phyloP scores from a whole-genome alignment of 2,329 filamentous ascomycete species.

The Calonectria honghensis region DNA sequence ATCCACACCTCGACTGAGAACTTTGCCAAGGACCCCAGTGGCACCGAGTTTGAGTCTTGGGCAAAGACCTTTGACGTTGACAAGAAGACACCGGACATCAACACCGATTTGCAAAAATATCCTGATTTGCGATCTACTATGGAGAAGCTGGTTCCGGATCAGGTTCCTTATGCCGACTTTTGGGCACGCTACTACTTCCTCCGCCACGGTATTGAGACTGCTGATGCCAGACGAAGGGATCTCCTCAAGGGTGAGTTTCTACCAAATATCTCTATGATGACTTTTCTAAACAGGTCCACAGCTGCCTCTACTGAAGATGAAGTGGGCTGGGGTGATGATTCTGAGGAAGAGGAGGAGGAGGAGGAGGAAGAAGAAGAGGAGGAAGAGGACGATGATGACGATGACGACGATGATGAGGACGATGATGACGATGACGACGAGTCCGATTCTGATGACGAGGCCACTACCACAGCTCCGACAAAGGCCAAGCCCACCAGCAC shows the following conservation, averaged over 20 bases:
- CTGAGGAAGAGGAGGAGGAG: slow-evolving; percentile 63
- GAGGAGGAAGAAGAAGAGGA: slow-evolving; percentile 75
- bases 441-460: slow-evolving; percentile 54
- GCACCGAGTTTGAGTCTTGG: slow-evolving; percentile 85
- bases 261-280: slow-evolving; percentile 2
- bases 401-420: slow-evolving; percentile 70
- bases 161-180: slow-evolving; percentile 91
- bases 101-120: slow-evolving; percentile 88
- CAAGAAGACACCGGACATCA: slow-evolving; percentile 88
- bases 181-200: slow-evolving; percentile 98
- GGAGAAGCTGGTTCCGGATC: slow-evolving; percentile 96
- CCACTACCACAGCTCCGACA: slow-evolving; percentile 50
- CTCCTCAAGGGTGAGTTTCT: slow-evolving; percentile 86
- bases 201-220: slow-evolving; percentile 92
- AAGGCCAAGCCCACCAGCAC: slow-evolving; percentile 57
- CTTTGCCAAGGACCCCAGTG: slow-evolving; percentile 87
- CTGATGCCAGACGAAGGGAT: slow-evolving; percentile 91
- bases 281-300: slow-evolving; percentile 56
- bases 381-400: slow-evolving; percentile 79
- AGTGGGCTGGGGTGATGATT: slow-evolving; percentile 83
- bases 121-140: slow-evolving; percentile 90
- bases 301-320: slow-evolving; percentile 84
- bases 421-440: slow-evolving; percentile 47
- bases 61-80: slow-evolving; percentile 85
- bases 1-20: slow-evolving; percentile 90